Evolutionary conservation across 2,329 filamentous ascomycete genomes (phyloP), one percentile per base, ranked within the genome.

Genomic region (Aspergillus sp.): DNA sequence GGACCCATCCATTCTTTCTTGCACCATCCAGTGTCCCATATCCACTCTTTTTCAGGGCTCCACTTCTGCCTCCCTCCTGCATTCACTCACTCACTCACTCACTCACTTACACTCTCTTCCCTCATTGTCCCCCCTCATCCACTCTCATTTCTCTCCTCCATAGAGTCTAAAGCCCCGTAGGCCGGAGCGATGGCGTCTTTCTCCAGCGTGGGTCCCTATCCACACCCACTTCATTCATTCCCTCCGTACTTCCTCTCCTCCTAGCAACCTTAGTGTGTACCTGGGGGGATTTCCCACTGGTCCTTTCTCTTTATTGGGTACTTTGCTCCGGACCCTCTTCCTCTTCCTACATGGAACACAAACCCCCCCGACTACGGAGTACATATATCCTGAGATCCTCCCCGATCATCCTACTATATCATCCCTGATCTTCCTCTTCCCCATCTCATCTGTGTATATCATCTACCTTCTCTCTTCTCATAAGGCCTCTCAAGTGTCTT

Each of bases 301-400:
- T 55, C 25, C 53, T 47, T 55, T 30, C 47, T 50, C 28, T 50
- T 6, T 17, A 50, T 47, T 55, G 30, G 53, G 41, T 32, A 43
- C 53, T 55, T 55, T 55, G 53, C 53, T 55, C 53, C 53, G 53
- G 41, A 32, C 53, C 53, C 43, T 47, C 41, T 19, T 32, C 53
- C 53, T 47, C 2, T 39, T 45, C 41, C 41, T 45, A 15, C 47
- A 30, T 49, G 25, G 47, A 28, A 36, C 32, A 36, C 10, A 13
- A 36, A 5, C 10, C 32, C 30, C 47, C 47, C 47, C 23, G 47
- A 30, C 25, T 43, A 50, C 48, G 41, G 49, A 54, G 41, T 56
- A 62, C 60, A 59, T 62, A 59, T 62, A 62, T 57, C 59, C 32
- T 57, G 39, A 48, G 38, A 49, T 61, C 62, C 55, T 61, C 47